phyloP scores from a whole-genome alignment of 352 stramenopile genomes.

The Pythium monospermum region DNA sequence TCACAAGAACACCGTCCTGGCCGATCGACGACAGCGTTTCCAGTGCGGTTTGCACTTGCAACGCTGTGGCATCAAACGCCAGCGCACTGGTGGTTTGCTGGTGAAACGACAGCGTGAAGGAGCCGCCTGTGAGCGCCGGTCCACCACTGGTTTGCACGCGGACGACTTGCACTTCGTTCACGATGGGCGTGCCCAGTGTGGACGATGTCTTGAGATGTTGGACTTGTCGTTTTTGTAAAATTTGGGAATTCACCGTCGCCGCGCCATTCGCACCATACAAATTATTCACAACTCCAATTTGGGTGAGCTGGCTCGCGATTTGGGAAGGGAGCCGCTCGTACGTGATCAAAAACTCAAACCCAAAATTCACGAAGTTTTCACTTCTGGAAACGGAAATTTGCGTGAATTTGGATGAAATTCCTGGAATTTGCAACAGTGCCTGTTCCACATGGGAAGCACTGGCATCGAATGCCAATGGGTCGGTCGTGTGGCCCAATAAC shows the following conservation, averaged over 20 bases:
- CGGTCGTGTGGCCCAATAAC: constrained; percentile 55
- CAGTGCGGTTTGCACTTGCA: constrained; percentile 50
- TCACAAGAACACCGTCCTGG: constrained; percentile 34
- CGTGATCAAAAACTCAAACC: constrained; percentile 75
- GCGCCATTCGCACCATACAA: constrained; percentile 51
- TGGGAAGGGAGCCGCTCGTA: constrained; percentile 39
- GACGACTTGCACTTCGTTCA: constrained; percentile 73
- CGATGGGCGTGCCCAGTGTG: constrained; percentile 41
- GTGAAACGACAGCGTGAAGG: constrained; percentile 70
- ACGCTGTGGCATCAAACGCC: constrained; percentile 52
- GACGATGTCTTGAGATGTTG: constrained; percentile 74
- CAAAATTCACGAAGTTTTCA: constrained; percentile 44
- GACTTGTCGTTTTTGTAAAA: constrained; percentile 30
- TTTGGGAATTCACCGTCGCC: constrained; percentile 23
- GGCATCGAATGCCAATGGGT: constrained; percentile 77
- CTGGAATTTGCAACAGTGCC: constrained; percentile 58
- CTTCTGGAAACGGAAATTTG: constrained; percentile 47
- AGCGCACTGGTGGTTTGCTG: constrained; percentile 52
- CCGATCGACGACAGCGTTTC: constrained; percentile 55
- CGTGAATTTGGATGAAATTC: constrained; percentile 16
- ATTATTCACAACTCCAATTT: constrained; percentile 51
- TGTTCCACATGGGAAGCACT: constrained; percentile 56
- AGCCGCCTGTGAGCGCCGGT: constrained; percentile 13
- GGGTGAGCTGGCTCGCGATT: constrained; percentile 22
- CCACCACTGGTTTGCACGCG: constrained; percentile 34